Base-by-base conservation (phyloP, 805 yeast genomes). In the Candida sphagnicola region DNA sequence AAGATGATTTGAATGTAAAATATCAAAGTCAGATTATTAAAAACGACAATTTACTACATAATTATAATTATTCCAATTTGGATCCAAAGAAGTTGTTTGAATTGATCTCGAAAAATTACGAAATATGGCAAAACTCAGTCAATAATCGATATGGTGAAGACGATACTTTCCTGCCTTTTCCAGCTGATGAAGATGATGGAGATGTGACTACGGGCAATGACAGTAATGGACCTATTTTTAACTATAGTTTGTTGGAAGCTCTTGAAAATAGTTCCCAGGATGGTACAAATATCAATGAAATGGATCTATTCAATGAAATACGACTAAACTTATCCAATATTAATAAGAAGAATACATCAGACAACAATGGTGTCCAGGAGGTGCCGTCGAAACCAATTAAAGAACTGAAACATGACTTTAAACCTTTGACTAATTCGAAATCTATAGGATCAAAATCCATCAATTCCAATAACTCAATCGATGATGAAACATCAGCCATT, bases 111-210 rank as follows among this genome's bases (percentile, higher is more conserved):
- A 61, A 60, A 41, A 63, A 62, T 48, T 67, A 67, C 40, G 65
- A 64, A 24, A 48, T 55, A 10, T 67, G 72, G 72, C 67, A 54
- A 51, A 56, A 58, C 19, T 57, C 56, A 24, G 51, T 62, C 45
- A 54, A 51, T 38, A 48, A 48, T 28, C 59, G 51, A 37, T 51
- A 51, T 24, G 49, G 47, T 21, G 56, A 51, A 15, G 57, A 51
- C 18, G 61, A 51, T 13, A 40, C 49, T 28, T 60, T 44, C 34
- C 56, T 50, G 54, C 65, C 66, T 8, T 57, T 60, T 31, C 65
- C 65, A 6, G 38, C 38, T 4, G 63, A 53, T 28, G 47, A 47
- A 19, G 10, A n/a, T 5, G 40, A 33, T 31, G 6, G 8, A 6
- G 44, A 35, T n/a, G n/a, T 12, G 5, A 26, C 8, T 10, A 15